A percentile compares a stretch with the other conserved stretches of the same genome.
Conservation (phyloP, 2,329 filamentous ascomycete species). For the Talaromyces sp. region DNA sequence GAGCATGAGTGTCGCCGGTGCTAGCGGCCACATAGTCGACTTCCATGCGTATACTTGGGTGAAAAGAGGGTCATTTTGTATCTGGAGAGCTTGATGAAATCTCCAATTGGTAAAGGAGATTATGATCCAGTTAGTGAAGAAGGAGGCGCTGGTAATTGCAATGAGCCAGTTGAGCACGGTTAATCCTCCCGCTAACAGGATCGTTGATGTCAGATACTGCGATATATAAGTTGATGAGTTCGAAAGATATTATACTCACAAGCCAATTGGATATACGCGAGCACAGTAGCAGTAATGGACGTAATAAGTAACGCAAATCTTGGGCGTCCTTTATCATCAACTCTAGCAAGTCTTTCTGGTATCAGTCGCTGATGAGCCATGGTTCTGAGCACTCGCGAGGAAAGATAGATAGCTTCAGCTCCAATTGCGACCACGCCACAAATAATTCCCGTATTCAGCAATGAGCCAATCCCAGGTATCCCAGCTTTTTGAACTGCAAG, state of each 20-base stretch:
- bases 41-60: constrained; percentile 32
- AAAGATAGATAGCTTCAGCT: constrained; percentile 36
- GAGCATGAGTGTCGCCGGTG: constrained; percentile 24
- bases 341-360: neutral
- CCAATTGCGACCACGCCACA: constrained; percentile 35
- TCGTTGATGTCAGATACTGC: neutral
- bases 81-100: constrained; percentile 31
- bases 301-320: neutral
- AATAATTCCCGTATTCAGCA: constrained; percentile 39
- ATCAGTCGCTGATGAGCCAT: constrained; percentile 2
- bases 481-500: constrained; percentile 33
- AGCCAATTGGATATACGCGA: neutral
- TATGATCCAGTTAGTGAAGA: constrained; percentile 40
- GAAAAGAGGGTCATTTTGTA: constrained; percentile 27
- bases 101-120: constrained; percentile 35
- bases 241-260: neutral
- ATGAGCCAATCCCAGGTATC: constrained; percentile 32
- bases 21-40: constrained; percentile 32
- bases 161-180: constrained; percentile 30
- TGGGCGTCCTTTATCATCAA: constrained; percentile 1
- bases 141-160: constrained; percentile 35
- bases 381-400: constrained; percentile 19
- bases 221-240: no score
- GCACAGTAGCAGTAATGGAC: neutral
- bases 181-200: neutral